Evolutionary conservation across 306 rosid species (phyloP).

Genomic region (Cicer chorassanicum): DNA sequence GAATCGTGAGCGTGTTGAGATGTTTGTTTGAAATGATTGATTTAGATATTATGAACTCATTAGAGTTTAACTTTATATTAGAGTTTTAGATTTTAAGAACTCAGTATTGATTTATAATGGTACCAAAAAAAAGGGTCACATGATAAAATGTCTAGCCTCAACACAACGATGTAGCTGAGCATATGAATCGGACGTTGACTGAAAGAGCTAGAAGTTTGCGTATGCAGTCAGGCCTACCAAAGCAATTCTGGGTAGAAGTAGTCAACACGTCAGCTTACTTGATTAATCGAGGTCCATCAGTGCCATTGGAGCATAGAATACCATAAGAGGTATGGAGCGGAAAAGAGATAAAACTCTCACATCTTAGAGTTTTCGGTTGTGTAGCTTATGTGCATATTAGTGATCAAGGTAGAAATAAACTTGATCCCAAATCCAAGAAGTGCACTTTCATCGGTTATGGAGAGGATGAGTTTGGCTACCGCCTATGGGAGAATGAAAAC

Average conservation of each 20-base stretch:
- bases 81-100: too few species aligned
- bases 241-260: not conserved
- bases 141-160: too few species aligned
- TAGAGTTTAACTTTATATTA: too few species aligned
- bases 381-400: not conserved
- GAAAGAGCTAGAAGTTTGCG: too few species aligned
- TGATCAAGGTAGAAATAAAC: not conserved
- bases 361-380: not conserved
- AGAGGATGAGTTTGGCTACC: not conserved
- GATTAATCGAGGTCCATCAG: not conserved
- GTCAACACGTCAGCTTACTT: not conserved
- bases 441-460: conserved; percentile 9
- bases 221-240: not conserved
- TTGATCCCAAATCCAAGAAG: conserved; percentile 5
- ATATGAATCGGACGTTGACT: too few species aligned
- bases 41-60: too few species aligned
- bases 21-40: too few species aligned
- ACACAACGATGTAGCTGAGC: too few species aligned
- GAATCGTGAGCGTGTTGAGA: too few species aligned
- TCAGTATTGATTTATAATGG: too few species aligned
- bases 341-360: not conserved
- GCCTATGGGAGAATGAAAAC: conserved; percentile 4
- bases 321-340: not conserved
- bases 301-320: not conserved
- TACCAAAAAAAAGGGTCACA: too few species aligned